Percentiles rank a stretch among this genome's conserved stretches.
Evolutionary conservation across 768 basidiomycete species (phyloP).

Genomic region (Epithele typhae): DNA sequence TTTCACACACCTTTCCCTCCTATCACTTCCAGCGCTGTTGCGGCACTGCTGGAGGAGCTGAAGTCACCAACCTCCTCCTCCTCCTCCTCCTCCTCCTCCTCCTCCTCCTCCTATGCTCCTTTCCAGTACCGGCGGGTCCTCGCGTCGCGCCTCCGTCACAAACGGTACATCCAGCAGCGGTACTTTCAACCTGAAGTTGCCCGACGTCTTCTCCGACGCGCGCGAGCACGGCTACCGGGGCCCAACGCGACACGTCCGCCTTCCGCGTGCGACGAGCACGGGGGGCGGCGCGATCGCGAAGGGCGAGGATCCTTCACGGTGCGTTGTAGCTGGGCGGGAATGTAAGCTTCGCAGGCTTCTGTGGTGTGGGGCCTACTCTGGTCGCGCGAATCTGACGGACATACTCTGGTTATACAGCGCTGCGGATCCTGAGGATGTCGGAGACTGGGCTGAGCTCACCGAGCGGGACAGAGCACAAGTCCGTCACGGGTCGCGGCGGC

Average conservation of each 20-base stretch:
- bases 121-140: not conserved
- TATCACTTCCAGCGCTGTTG: no score
- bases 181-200: constrained; percentile 8
- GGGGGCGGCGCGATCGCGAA: constrained; percentile 68
- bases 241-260: constrained; percentile 49
- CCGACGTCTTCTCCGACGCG: constrained; percentile 37
- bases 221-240: constrained; percentile 42
- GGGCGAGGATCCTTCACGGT: constrained; percentile 60
- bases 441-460: constrained; percentile 32
- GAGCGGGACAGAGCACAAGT: constrained; percentile 44
- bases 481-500: constrained; percentile 52
- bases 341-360: constrained; percentile 37
- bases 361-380: not conserved
- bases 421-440: constrained; percentile 44
- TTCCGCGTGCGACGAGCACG: constrained; percentile 52
- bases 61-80: no score
- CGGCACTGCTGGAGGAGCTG: no score
- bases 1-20: no score
- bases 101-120: not conserved
- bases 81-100: no score
- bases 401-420: no score
- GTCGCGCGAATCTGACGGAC: not conserved
- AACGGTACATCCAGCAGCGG: not conserved
- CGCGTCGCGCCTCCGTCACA: constrained; percentile 6
- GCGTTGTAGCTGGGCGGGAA: constrained; percentile 77